These are phyloP conservation scores for Pleodorina starrii DNA, from an alignment of 139 green algal species.

Conservation along the genomic window DNA sequence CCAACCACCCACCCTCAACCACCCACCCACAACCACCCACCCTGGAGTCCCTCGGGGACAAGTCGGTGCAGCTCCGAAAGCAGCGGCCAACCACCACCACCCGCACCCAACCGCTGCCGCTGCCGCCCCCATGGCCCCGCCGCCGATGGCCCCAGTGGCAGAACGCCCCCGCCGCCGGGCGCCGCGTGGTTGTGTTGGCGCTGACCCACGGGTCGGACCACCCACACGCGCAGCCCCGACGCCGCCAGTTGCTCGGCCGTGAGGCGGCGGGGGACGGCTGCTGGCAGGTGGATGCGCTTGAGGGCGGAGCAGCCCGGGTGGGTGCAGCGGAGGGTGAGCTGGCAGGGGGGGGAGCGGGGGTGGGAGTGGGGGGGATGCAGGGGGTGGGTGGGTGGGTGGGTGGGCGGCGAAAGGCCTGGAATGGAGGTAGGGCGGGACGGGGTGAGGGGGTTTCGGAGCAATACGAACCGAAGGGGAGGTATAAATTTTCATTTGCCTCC, in stretches of 20 bases:
- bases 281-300: constrained; percentile 1
- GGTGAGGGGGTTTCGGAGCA: too few relatives aligned
- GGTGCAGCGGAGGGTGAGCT: constrained; percentile 15
- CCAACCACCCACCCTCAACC: too few relatives aligned
- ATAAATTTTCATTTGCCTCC: too few relatives aligned
- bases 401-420: too few relatives aligned
- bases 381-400: background rate
- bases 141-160: background rate
- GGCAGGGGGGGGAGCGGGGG: background rate
- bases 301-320: constrained; percentile 9
- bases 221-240: constrained; percentile 25
- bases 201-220: background rate
- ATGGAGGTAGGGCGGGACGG: too few relatives aligned
- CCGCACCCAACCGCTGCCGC: too few relatives aligned
- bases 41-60: constrained; percentile 2
- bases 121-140: background rate
- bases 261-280: background rate
- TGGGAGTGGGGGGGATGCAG: background rate
- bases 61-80: constrained; percentile 15
- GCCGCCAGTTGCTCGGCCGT: background rate
- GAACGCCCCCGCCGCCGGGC: background rate
- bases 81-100: background rate
- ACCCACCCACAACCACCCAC: too few relatives aligned
- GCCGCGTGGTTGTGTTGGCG: constrained; percentile 25
- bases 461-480: too few relatives aligned